Conservation (phyloP, 495 filamentous ascomycete genomes). For the Neurospora sp. region DNA sequence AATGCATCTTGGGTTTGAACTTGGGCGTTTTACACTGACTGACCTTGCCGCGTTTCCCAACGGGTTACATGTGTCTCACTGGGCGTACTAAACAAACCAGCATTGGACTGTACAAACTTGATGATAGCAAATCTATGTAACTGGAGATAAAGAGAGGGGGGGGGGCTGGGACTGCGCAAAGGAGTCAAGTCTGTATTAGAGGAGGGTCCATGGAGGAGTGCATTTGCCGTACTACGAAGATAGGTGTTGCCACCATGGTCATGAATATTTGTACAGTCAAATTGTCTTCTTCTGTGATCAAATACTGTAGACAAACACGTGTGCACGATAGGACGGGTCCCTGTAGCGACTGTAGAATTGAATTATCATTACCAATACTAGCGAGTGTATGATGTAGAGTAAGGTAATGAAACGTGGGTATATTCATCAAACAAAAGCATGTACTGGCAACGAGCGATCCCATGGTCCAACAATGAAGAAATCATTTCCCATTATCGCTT, state of each 20-base stretch:
- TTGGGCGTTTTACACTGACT: neutral
- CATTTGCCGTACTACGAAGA: neutral
- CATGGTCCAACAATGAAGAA: neutral
- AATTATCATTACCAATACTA: neutral
- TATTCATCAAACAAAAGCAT: neutral
- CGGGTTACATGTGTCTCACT: neutral
- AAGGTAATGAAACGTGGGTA: neutral
- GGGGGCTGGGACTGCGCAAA: too few species aligned
- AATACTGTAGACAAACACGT: neutral
- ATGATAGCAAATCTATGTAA: too few species aligned
- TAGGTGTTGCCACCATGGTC: neutral
- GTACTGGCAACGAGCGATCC: neutral
- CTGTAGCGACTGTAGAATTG: neutral
- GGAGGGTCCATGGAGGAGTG: neutral
- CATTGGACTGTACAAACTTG: neutral
- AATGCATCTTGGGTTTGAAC: neutral
- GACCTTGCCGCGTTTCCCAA: neutral
- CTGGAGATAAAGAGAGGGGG: too few species aligned
- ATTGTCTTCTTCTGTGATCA: neutral
- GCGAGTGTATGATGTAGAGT: neutral
- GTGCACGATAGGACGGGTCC: neutral
- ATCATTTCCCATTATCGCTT: neutral
- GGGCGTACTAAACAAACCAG: neutral
- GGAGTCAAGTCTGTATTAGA: too few species aligned
- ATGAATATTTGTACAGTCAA: fast-evolving